Evolutionary conservation across 176 grass and related monocot genomes (phyloP).

Genomic region (Musa troglodytarum): DNA sequence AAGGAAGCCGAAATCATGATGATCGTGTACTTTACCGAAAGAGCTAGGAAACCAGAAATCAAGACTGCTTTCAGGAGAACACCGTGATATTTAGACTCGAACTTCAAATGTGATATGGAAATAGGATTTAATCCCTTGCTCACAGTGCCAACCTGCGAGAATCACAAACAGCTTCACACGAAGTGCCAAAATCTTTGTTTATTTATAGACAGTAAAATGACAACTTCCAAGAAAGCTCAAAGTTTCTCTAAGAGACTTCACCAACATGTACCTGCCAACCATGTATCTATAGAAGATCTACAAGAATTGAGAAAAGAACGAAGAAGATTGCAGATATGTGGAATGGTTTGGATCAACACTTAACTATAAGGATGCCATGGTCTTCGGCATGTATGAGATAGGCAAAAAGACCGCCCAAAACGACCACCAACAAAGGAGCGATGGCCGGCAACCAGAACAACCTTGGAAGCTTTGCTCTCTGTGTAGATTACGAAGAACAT

Average conservation of each 20-base stretch:
- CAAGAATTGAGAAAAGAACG: too few relatives aligned
- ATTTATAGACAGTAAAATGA: too few relatives aligned
- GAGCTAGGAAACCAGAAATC: constrained; percentile 65
- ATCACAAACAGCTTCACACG: neutral
- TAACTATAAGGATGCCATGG: constrained; percentile 78
- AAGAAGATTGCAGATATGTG: neutral
- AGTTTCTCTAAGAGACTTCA: too few relatives aligned
- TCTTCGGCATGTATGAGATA: constrained; percentile 76
- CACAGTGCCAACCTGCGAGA: constrained; percentile 61
- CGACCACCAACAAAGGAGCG: constrained; percentile 61
- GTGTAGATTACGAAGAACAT: neutral
- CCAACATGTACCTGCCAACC: too few relatives aligned
- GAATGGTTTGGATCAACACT: constrained; percentile 1
- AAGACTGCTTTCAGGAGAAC: constrained; percentile 61
- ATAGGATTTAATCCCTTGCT: constrained; percentile 85
- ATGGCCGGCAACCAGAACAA: constrained; percentile 90
- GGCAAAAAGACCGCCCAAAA: constrained; percentile 62
- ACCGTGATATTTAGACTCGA: constrained; percentile 31
- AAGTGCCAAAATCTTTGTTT: too few relatives aligned
- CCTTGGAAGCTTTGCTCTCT: constrained; percentile 60
- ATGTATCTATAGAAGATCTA: too few relatives aligned
- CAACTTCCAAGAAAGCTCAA: too few relatives aligned
- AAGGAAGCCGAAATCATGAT: too few relatives aligned
- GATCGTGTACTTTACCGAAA: constrained; percentile 48
- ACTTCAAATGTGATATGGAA: constrained; percentile 53